Evolutionary conservation across 2,329 filamentous ascomycete species (phyloP).

Genomic region (Periglandula ipomoeae): DNA sequence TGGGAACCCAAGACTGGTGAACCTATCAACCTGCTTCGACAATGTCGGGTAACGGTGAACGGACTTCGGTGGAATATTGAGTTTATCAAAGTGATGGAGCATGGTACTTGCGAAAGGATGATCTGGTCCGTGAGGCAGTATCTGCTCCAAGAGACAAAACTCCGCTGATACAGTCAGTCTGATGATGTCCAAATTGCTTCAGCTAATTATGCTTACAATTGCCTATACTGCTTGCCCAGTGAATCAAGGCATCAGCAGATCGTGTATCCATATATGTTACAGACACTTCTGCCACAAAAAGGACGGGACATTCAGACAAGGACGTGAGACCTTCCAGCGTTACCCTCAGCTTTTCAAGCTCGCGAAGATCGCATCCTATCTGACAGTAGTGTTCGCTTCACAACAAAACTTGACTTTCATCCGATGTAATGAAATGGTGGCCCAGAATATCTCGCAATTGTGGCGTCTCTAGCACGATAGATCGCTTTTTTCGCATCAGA

Average conservation of each 20-base stretch:
- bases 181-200: not conserved
- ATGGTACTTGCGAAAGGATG: conserved; percentile 85
- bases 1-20: conserved; percentile 59
- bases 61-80: conserved; percentile 69
- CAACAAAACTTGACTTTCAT: conserved; percentile 43
- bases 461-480: conserved; percentile 54
- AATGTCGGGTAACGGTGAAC: conserved; percentile 61
- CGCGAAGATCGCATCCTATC: conserved; percentile 70
- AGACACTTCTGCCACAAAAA: conserved; percentile 85
- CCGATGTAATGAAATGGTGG: conserved; percentile 20
- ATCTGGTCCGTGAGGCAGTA: conserved; percentile 64
- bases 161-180: conserved; percentile 40
- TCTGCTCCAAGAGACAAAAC: conserved; percentile 82
- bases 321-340: conserved; percentile 51
- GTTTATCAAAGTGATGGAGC: conserved; percentile 73
- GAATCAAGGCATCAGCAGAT: conserved; percentile 63
- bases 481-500: conserved; percentile 65
- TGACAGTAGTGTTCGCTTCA: conserved; percentile 65
- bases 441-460: conserved; percentile 39
- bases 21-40: conserved; percentile 58
- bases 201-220: conserved; percentile 42
- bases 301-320: conserved; percentile 48
- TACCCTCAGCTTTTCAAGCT: conserved; percentile 51
- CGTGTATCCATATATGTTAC: conserved; percentile 79
- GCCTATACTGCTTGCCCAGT: conserved; percentile 65